Conservation (phyloP, 371 early-diverging fungal species). For the Massospora cicadina region DNA sequence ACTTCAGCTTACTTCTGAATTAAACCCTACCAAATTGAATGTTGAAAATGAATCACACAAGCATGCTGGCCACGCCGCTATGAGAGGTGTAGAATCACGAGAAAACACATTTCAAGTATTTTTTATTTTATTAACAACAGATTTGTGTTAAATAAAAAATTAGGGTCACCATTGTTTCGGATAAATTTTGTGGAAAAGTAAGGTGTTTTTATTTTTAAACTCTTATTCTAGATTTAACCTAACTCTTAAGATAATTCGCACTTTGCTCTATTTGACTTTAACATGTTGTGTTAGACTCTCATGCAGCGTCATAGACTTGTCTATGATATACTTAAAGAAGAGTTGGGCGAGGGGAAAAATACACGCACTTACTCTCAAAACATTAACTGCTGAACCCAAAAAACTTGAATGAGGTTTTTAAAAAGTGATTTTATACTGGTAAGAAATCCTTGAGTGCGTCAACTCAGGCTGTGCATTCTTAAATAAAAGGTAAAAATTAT, state of each 20-base stretch:
- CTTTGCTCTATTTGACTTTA: not conserved
- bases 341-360: constrained; percentile 25
- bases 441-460: no score
- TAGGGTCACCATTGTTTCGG: constrained; percentile 43
- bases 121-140: not conserved
- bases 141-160: not conserved
- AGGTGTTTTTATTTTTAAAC: constrained; percentile 6
- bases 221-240: not conserved
- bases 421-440: no score
- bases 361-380: constrained; percentile 38
- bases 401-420: no score
- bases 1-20: constrained; percentile 26
- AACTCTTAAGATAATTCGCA: not conserved
- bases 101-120: constrained; percentile 57
- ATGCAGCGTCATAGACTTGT: constrained; percentile 52
- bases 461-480: no score
- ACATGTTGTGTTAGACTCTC: constrained; percentile 17
- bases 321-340: constrained; percentile 33
- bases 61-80: constrained; percentile 54
- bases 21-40: constrained; percentile 33
- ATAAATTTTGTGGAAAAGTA: constrained; percentile 39
- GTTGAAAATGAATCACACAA: constrained; percentile 52
- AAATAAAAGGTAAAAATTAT: no score
- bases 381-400: no score
- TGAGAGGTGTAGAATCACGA: constrained; percentile 46